Conservation (phyloP, 129 eudicot genomes). For the Tagetes erecta region DNA sequence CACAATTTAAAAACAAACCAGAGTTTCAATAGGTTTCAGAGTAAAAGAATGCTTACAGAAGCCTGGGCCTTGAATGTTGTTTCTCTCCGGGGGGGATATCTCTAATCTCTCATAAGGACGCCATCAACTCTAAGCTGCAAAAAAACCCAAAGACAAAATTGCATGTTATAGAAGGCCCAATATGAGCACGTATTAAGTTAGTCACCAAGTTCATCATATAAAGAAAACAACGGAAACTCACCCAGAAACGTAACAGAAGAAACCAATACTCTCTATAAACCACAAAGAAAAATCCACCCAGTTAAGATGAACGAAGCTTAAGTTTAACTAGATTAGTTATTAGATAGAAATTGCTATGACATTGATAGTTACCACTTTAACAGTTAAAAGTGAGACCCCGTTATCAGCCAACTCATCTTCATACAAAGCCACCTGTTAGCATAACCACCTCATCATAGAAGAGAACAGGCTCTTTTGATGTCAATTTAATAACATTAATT, state of each 20-base stretch:
- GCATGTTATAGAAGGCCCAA: conserved; percentile 3
- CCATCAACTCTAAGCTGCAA: conserved; percentile 97
- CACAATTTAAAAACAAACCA: not conserved
- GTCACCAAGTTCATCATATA: not conserved
- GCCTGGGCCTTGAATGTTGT: conserved; percentile 66
- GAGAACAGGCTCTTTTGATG: conserved; percentile 87
- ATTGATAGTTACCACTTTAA: conserved; percentile 74
- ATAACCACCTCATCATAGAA: conserved; percentile 79
- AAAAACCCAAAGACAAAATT: conserved; percentile 12
- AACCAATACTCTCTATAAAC: conserved; percentile 94
- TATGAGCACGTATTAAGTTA: not conserved
- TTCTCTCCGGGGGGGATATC: conserved; percentile 93
- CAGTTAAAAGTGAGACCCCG: conserved; percentile 86
- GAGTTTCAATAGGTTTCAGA: conserved; percentile 3
- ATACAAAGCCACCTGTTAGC: conserved; percentile 67
- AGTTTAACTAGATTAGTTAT: not conserved
- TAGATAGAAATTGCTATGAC: not conserved
- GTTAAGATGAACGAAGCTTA: conserved; percentile 10
- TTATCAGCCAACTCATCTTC: conserved; percentile 95
- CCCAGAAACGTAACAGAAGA: conserved; percentile 97
- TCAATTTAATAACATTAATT: conserved; percentile 68
- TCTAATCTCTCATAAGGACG: conserved; percentile 87
- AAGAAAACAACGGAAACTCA: conserved; percentile 39
- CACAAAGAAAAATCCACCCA: not conserved
- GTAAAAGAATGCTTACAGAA: conserved; percentile 48